Base-by-base conservation (phyloP, 345 rosid species). In the Camelina laxa region DNA sequence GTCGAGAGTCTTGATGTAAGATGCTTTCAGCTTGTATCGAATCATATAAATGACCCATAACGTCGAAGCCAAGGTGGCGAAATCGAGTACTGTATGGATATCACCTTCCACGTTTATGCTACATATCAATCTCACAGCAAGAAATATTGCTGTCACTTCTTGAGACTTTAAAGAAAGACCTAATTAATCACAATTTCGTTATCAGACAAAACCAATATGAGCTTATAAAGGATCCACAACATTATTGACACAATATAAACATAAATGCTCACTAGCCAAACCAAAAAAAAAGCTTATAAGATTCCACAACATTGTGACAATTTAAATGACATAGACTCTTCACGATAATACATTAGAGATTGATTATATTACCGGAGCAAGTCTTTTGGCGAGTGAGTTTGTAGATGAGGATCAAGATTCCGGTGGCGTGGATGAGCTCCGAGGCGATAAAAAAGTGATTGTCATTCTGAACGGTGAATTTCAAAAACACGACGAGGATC, bases 161-260 rank as follows among this genome's bases (percentile, higher is more conserved):
- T 93, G 97, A 61, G 83, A 78, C 85, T 80, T 91, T 6, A 93
- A 80, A 6, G 98, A 93, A 36, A 93, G 89, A 21, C 96, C 98
- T 89, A 84, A 72, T 12, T 89, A 84, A 72, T 12, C 9, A 71
- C 39, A 35, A 27, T 27, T 27, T 4, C 4, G 30, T 63, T n/a
- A 69, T 44, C n/a, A 69, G 13, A 22, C 17, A 68, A 55, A 54
- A 68, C 41, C 30, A 60, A 59, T 59, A 16, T 33, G 38, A 70
- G 0, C 33, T 31, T 35, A 39, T 55, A 24, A 22, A 33, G 16
- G 38, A 73, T 51, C 31, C 15, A 51, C 35, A 57, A 21, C 16
- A n/a, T 27, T 27, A 27, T 9, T 31, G 8, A 24, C 10, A 24
- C 35, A 54, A 14, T 30, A 33, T 41, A 54, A 22, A 69, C 72